Evolutionary conservation across 257 asterid genomes (phyloP).

Genomic region (Solanum rostratum): DNA sequence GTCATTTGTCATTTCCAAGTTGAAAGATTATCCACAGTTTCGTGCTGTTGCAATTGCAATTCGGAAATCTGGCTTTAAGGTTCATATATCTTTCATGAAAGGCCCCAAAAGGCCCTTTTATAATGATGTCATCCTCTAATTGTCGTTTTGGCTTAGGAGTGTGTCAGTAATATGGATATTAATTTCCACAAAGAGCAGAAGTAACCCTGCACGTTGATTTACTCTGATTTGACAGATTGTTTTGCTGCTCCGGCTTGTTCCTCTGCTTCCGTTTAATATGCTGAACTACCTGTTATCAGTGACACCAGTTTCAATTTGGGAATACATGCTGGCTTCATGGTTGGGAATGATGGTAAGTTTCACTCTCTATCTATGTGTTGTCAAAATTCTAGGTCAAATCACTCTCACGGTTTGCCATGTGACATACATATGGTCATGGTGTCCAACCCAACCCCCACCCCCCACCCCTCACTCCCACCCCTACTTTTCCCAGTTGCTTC

Average conservation of each 20-base stretch:
- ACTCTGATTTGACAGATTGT: slow-evolving; percentile 53
- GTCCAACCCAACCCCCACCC: background rate
- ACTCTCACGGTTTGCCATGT: background rate
- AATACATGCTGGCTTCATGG: slow-evolving; percentile 95
- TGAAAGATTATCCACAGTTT: slow-evolving; percentile 88
- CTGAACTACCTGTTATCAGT: slow-evolving; percentile 92
- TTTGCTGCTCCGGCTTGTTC: slow-evolving; percentile 87
- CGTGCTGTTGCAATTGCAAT: slow-evolving; percentile 84
- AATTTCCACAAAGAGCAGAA: background rate
- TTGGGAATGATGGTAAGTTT: slow-evolving; percentile 93
- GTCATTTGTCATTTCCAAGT: slow-evolving; percentile 79
- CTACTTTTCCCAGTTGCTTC: background rate
- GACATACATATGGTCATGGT: background rate
- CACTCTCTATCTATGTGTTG: background rate
- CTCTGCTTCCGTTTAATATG: slow-evolving; percentile 92
- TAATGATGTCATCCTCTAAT: background rate
- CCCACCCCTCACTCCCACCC: background rate
- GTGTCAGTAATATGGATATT: background rate
- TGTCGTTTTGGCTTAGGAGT: background rate
- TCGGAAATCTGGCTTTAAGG: slow-evolving; percentile 88
- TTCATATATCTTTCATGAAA: slow-evolving; percentile 4
- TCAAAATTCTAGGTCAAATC: background rate
- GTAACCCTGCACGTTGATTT: background rate
- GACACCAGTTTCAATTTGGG: slow-evolving; percentile 75
- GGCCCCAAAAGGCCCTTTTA: background rate